Evolutionary conservation across 768 basidiomycete species (phyloP), one percentile per base, ranked within the genome.

Genomic region (Leccinum ochraceum): DNA sequence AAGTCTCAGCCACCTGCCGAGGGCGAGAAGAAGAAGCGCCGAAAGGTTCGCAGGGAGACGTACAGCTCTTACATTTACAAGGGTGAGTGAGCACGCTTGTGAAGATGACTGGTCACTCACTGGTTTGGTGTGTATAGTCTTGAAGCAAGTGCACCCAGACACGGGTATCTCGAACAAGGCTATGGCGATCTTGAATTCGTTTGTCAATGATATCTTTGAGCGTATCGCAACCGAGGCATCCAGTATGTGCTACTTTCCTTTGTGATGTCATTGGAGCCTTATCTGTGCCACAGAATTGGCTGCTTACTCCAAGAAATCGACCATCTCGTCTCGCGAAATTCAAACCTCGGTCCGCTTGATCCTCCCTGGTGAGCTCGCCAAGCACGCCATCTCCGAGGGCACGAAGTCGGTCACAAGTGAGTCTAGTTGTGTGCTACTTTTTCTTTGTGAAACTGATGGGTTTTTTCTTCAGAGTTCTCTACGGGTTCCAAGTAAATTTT

Each of bases 141-240:
- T 94, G 73, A 92, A 91, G 81, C 92, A 94, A 78, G 92, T 94
- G 60, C 92, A 94, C 82, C 92, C 92, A 62, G 92, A 93, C 76
- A 93, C 92, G 63, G 92, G 92, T 86, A 92, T 94, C 79, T 92
- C 90, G 56, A 92, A 90, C 86, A 92, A 92, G 78, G 87, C 87
- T 11, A 89, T 90, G 88, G 86, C 88, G 56, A 90, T 91, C 73
- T 78, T 89, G 65, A 88, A 91, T 80, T 90, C 89, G 0, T 91
- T 91, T 71, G 89, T 91, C 67, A 90, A 91, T 71, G 89, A 91
- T 66, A 90, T 91, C 71, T 91, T 91, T 69, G 90, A 90, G 76
- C 85, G 89, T 49, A 89, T 90, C 66, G 88, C 88, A 48, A 83
- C 83, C 3, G 87, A 88, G 71, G 87, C 87, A 56, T 88, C 86